Evolutionary conservation across 2,329 filamentous ascomycete genomes (phyloP).

Genomic region (Phaeosphaeria sp.): DNA sequence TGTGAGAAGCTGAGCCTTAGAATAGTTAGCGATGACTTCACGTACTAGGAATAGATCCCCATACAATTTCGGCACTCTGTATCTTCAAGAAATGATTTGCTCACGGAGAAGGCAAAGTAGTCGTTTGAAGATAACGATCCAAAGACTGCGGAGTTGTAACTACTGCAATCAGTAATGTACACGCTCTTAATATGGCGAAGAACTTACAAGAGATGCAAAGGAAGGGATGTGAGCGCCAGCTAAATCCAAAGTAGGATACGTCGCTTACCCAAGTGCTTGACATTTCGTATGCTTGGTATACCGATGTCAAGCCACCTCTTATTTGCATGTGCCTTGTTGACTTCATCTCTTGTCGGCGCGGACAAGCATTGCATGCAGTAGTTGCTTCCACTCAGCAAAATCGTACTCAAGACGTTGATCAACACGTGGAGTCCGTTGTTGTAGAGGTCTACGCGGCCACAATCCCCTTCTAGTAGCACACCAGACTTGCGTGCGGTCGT

Average conservation of each 20-base stretch:
- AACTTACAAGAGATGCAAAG: slow-evolving; percentile 14
- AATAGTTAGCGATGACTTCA: background rate
- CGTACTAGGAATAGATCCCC: background rate
- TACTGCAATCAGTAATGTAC: background rate
- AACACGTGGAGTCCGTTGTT: slow-evolving; percentile 49
- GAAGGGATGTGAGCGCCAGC: slow-evolving; percentile 1
- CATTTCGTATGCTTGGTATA: slow-evolving; percentile 45
- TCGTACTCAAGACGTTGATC: slow-evolving; percentile 57
- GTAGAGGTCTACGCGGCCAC: slow-evolving; percentile 11
- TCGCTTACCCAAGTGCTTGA: slow-evolving; percentile 14
- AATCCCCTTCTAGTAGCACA: slow-evolving; percentile 26
- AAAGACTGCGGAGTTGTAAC: slow-evolving; percentile 29
- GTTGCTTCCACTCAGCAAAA: slow-evolving; percentile 56
- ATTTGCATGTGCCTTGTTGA: slow-evolving; percentile 56
- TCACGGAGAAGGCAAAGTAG: slow-evolving; percentile 22
- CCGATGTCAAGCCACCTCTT: slow-evolving; percentile 45
- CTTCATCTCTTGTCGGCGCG: slow-evolving; percentile 57
- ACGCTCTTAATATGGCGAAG: background rate
- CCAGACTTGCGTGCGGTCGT: slow-evolving; percentile 2
- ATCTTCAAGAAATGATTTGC: slow-evolving; percentile 12
- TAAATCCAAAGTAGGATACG: slow-evolving; percentile 3
- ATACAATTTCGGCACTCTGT: slow-evolving; percentile 10
- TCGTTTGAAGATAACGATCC: slow-evolving; percentile 17
- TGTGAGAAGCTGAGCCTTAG: background rate
- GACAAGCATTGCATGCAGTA: slow-evolving; percentile 61